Base-by-base conservation (phyloP, 1,139 yeast species). In the Sugiyamaella novakii region DNA sequence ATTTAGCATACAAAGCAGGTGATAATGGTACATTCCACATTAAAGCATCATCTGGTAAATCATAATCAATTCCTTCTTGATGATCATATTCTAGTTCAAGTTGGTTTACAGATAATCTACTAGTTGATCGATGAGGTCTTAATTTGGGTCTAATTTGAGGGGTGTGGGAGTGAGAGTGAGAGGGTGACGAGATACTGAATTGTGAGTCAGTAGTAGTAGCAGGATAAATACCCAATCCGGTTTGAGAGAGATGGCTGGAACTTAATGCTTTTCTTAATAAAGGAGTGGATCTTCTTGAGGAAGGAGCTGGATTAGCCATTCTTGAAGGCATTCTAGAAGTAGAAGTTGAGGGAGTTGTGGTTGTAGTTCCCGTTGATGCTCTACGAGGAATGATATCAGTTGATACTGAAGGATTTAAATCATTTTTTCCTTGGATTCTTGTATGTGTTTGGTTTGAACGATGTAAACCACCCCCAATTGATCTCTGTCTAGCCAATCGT, bases 11-110 rank as follows among this genome's bases (percentile, higher is more conserved):
- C 12, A 70, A 63, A 0, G 84, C 75, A 47, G 80, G 83, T 0
- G 85, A 75, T 39, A 80, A 65, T 1, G 88, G 89, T 12, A 83
- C 85, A 58, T 83, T 83, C 68, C 73, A 81, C 54, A 81, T 78
- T 28, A 76, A 69, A 14, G 74, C 68, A 46, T 77, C 77, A 43
- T 73, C 79, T 5, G 82, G 80, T 41, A 79, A 79, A 47, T 77
- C 81, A 52, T 80, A 84, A 18, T 79, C 76, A 47, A 70, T 73
- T 34, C 64, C 69, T 30, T 55, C 59, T 24, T 55, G 59, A 28
- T 58, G 52, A 12, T 67, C 70, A 43, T 59, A 65, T 24, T 65
- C 66, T 33, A 54, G 50, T 50, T 68, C 72, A 12, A 70, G 64
- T 53, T 68, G 68, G 43, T 65, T 63, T 2, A 62, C 53, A 6